Conservation (phyloP, 306 rosid genomes). For the Castanopsis chinensis region DNA sequence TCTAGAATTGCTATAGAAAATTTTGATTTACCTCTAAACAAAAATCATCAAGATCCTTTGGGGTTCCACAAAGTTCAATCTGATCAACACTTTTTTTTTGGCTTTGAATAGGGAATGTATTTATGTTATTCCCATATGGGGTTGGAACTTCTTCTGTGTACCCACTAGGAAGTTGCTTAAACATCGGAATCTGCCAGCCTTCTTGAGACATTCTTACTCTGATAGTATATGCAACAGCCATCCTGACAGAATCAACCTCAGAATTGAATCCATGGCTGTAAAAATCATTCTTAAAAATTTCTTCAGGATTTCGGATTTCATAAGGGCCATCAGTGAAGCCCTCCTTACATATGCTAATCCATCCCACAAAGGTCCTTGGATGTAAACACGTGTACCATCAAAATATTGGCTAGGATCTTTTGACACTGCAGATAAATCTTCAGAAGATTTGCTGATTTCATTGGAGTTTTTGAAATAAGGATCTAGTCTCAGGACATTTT, state of each 20-base stretch:
- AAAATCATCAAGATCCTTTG: constrained; percentile 85
- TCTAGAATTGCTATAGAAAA: constrained; percentile 16
- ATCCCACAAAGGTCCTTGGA: constrained; percentile 91
- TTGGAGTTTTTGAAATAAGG: constrained; percentile 46
- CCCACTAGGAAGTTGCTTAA: constrained; percentile 59
- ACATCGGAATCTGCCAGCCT: constrained; percentile 85
- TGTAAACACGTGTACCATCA: constrained; percentile 83
- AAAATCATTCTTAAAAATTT: no score
- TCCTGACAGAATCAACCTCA: constrained; percentile 89
- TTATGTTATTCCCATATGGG: constrained; percentile 95
- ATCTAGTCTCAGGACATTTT: constrained; percentile 71
- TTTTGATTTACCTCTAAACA: constrained; percentile 63
- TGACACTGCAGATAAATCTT: constrained; percentile 10
- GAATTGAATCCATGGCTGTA: no score
- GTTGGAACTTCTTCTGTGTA: constrained; percentile 80
- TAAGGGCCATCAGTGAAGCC: constrained; percentile 86
- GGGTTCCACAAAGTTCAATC: constrained; percentile 73
- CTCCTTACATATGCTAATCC: constrained; percentile 93
- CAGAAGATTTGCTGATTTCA: constrained; percentile 30
- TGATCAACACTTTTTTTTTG: constrained; percentile 65
- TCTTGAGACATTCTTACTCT: constrained; percentile 89
- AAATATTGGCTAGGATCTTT: constrained; percentile 79
- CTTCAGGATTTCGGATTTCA: constrained; percentile 83
- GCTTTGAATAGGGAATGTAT: constrained; percentile 88
- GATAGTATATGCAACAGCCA: constrained; percentile 92